Base-by-base conservation (phyloP, 805 yeast species). In the Saccharomycopsis fibuligera region DNA sequence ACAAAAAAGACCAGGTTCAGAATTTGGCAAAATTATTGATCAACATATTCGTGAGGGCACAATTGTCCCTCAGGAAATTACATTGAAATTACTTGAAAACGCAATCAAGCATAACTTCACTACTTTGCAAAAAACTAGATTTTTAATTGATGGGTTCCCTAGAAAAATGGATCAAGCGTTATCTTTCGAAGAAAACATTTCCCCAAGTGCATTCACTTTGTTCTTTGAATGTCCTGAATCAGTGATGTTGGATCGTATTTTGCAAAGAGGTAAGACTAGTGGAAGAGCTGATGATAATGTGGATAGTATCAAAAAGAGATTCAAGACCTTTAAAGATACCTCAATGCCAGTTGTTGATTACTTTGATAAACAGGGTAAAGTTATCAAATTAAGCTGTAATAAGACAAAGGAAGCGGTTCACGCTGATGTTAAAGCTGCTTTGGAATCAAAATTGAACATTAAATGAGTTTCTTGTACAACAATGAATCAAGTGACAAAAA, bases 81-180 rank as follows among this genome's bases (percentile, higher is more conserved):
- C 99, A 2, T 74, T 91, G 57, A 91, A 87, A 1, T 69, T 91
- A 49, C 74, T 91, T 60, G 77, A 83, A 59, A 81, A 84, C 54
- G 95, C 96, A 8, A 89, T 91, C 68, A 59, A 68, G 35, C 82
- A 75, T 30, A 68, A 75, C 44, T 63, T 65, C 55, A 53, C 57
- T 2, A 62, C 70, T n/a, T 83, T 85, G 14, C 71, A 73, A 9
- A 67, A 67, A 22, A 73, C 72, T 46, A 79, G 79, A 57, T 91
- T 90, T 64, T 70, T 91, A 59, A 81, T 91, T 46, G 99, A 91
- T 64, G 99, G 99, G 0, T 91, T 93, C 76, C 99, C 99, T 43
- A 78, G 98, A 64, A 88, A 90, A 64, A 91, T 93, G 97, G 98
- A 93, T 67, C 99, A 91, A 70, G 98, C 98, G 0, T 51, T 84